phyloP scores from a whole-genome alignment of 2,329 filamentous ascomycete species.

The Trichoderma cornu-damae region DNA sequence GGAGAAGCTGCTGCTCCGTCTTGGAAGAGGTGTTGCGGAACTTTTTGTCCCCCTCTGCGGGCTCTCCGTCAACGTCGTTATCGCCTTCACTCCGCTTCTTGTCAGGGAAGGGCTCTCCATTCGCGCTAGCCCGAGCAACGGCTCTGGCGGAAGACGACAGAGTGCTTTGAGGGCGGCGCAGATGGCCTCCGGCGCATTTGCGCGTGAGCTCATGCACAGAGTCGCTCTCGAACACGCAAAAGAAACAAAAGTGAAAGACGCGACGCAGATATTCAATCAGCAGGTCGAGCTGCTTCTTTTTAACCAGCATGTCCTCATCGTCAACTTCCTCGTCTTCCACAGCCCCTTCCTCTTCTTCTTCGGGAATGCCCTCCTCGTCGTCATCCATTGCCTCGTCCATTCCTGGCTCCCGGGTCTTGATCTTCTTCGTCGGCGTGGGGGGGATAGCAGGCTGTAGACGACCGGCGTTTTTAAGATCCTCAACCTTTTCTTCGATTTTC shows the following conservation, averaged over 20 bases:
- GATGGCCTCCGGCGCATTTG: slow-evolving; percentile 95
- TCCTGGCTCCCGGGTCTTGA: slow-evolving; percentile 55
- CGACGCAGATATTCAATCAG: slow-evolving; percentile 94
- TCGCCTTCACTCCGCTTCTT: slow-evolving; percentile 69
- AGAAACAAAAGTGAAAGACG: slow-evolving; percentile 99
- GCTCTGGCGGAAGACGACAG: slow-evolving; percentile 77
- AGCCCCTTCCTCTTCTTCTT: slow-evolving; percentile 72
- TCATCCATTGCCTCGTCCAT: slow-evolving; percentile 60
- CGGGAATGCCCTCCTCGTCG: slow-evolving; percentile 59
- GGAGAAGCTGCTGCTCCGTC: slow-evolving; percentile 83
- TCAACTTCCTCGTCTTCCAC: slow-evolving; percentile 82
- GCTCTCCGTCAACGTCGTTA: slow-evolving; percentile 51
- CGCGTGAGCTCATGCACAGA: slow-evolving; percentile 92
- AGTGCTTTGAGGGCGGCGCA: slow-evolving; percentile 82
- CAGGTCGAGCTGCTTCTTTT: slow-evolving; percentile 96
- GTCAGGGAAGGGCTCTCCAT: slow-evolving; percentile 75
- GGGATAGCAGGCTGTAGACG: slow-evolving; percentile 64
- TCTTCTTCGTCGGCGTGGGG: slow-evolving; percentile 52
- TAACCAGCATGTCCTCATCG: slow-evolving; percentile 79
- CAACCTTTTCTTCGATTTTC: slow-evolving; percentile 81
- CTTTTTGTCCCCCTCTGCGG: slow-evolving; percentile 60
- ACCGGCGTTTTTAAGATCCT: slow-evolving; percentile 70
- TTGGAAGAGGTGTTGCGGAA: slow-evolving; percentile 66
- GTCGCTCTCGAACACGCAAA: slow-evolving; percentile 98
- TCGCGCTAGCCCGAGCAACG: slow-evolving; percentile 78